These are phyloP conservation scores for Aureobasidium melanogenum DNA, from an alignment of 2,329 filamentous ascomycete genomes.

Conservation along the genomic window DNA sequence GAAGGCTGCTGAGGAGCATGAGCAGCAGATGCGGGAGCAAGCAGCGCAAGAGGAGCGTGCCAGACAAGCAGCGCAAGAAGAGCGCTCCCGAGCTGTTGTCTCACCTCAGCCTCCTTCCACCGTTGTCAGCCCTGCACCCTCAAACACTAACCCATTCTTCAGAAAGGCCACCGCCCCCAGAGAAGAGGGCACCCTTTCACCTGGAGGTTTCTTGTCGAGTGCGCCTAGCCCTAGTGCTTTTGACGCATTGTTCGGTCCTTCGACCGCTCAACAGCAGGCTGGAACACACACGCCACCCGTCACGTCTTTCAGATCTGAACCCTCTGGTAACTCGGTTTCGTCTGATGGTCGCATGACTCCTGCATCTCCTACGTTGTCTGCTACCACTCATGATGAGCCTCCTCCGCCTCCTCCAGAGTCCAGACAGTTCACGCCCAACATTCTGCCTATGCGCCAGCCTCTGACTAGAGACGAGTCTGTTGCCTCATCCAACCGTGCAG, in stretches of 20 bases:
- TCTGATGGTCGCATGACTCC: conserved; percentile 45
- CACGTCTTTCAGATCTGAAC: conserved; percentile 51
- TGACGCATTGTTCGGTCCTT: conserved; percentile 30
- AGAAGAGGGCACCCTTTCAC: conserved; percentile 9
- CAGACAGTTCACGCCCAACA: conserved; percentile 67
- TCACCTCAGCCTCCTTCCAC: conserved; percentile 28
- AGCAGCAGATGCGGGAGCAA: conserved; percentile 17
- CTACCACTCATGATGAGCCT: conserved; percentile 45
- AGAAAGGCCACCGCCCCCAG: conserved; percentile 42
- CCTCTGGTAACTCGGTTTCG: conserved; percentile 32
- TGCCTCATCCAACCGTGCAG: conserved; percentile 51
- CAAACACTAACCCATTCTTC: conserved; percentile 91
- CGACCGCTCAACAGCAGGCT: conserved; percentile 31
- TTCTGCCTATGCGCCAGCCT: conserved; percentile 59
- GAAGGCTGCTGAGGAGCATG: conserved; percentile 42
- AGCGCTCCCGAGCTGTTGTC: conserved; percentile 24
- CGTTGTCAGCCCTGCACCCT: conserved; percentile 58
- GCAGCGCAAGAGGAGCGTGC: conserved; percentile 26
- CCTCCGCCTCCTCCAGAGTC: conserved; percentile 63
- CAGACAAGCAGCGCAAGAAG: conserved; percentile 30
- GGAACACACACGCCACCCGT: conserved; percentile 37
- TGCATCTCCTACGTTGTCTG: conserved; percentile 52
- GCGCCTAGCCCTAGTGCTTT: conserved; percentile 28
- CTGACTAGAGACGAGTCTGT: conserved; percentile 53
- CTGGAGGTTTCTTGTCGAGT: conserved; percentile 11